Conservation (phyloP, 148 eudicot species). For the Arbutus unedo region DNA sequence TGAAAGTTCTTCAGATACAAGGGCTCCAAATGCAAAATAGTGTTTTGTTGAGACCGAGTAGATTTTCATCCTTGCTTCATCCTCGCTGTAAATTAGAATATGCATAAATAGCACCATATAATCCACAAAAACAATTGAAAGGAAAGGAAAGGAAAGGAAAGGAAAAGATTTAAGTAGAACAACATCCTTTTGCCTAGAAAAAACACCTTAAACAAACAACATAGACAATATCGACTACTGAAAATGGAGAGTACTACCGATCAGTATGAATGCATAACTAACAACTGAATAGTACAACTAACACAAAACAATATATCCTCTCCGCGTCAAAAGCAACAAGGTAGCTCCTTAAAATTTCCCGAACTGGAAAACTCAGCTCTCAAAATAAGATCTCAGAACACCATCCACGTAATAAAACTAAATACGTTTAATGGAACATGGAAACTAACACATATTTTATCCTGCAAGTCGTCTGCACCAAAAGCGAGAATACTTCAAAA, state of each 20-base stretch:
- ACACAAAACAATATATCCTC: no score
- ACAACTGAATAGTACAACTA: neutral
- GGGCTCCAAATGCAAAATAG: slow-evolving; percentile 68
- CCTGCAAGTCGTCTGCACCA: neutral
- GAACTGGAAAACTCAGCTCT: neutral
- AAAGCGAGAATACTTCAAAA: neutral
- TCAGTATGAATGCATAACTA: neutral
- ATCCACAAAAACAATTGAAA: neutral
- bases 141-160: neutral
- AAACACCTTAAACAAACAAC: no score
- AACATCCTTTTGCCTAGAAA: no score
- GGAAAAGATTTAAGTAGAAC: no score
- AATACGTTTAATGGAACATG: no score
- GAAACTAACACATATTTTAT: neutral
- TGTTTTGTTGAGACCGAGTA: slow-evolving; percentile 60
- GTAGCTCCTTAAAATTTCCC: neutral
- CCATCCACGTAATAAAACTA: neutral
- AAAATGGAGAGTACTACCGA: no score
- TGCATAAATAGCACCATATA: neutral
- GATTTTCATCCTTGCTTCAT: slow-evolving; percentile 63
- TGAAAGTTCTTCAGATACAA: slow-evolving; percentile 60
- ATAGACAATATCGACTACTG: no score
- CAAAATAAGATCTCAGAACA: neutral
- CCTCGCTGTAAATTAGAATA: slow-evolving; percentile 37
- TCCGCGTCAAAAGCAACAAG: neutral